Base-by-base conservation (phyloP, 805 yeast genomes). In the Cyberlindnera mississippiensis region DNA sequence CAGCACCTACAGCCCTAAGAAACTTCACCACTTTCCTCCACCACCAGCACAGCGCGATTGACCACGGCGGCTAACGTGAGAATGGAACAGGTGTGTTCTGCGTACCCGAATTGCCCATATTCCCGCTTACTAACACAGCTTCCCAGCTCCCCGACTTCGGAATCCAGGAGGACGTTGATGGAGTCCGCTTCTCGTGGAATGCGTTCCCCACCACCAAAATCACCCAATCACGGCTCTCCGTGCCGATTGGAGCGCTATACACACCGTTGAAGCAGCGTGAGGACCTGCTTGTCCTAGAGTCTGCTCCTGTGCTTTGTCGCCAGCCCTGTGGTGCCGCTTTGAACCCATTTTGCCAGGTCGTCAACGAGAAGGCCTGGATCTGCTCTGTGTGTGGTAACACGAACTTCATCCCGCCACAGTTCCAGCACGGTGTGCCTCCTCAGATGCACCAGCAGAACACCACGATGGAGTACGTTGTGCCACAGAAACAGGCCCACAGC, bases 161-260 rank as follows among this genome's bases (percentile, higher is more conserved):
- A 6, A 9, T 49, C 11, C 50, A 44, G 8, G 58, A 55, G 28
- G 59, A 55, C 38, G 28, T 55, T 14, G 80, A 80, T 42, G 86
- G 85, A 13, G 73, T 79, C 33, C 65, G 86, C 38, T 69, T 78
- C 55, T 67, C 83, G 8, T 81, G 86, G 83, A 79, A 76, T 50
- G 64, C 68, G 9, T 60, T 80, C 12, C 85, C 85, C 6, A 64
- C 71, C 33, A 66, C 77, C n/a, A 73, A 71, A 52, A 63, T 69
- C 33, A 80, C 77, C 36, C 73, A 75, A 38, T 66, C 69, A 26
- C 59, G 81, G 38, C 68, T 74, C 37, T 68, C 73, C 1, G 71
- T 78, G 10, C 85, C 85, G 3, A 55, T 77, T 26, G 79, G 80
- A 0, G 69, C 80, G 28, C 50, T 78, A 34, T 79, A 77, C 54